Evolutionary conservation across 2,329 filamentous ascomycete species (phyloP).

Genomic region (Graphilbum ipis-grandicollis): DNA sequence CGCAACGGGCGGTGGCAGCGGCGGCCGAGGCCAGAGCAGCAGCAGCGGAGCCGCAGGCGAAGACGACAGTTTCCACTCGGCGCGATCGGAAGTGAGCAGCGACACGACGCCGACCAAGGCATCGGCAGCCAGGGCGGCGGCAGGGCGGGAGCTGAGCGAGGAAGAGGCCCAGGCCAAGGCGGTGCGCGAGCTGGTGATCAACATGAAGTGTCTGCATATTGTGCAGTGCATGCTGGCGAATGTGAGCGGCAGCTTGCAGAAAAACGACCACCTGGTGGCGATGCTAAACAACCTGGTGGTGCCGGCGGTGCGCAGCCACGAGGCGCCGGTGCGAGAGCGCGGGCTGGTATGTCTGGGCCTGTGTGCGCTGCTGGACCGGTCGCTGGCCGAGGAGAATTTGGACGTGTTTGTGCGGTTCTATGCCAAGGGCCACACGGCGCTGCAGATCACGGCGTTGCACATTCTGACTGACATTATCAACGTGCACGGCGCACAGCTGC

Average conservation of each 20-base stretch:
- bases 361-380: constrained; percentile 80
- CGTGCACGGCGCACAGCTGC: constrained; percentile 66
- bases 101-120: constrained; percentile 36
- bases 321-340: constrained; percentile 79
- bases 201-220: constrained; percentile 96
- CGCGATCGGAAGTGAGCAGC: constrained; percentile 65
- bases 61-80: constrained; percentile 89
- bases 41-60: constrained; percentile 31
- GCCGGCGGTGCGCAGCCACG: constrained; percentile 82
- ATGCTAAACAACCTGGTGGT: constrained; percentile 97
- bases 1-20: neutral
- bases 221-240: constrained; percentile 96
- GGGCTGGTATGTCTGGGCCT: constrained; percentile 80
- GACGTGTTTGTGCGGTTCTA: constrained; percentile 93
- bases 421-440: constrained; percentile 71
- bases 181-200: constrained; percentile 82
- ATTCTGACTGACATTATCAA: constrained; percentile 88
- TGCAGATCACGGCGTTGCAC: constrained; percentile 81
- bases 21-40: neutral
- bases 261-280: constrained; percentile 82
- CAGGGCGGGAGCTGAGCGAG: constrained; percentile 25
- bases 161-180: constrained; percentile 58
- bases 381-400: constrained; percentile 81
- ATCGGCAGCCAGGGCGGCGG: constrained; percentile 15
- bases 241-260: constrained; percentile 70